Conservation (phyloP, 495 filamentous ascomycete genomes). For the Hypoxylon trugodes region DNA sequence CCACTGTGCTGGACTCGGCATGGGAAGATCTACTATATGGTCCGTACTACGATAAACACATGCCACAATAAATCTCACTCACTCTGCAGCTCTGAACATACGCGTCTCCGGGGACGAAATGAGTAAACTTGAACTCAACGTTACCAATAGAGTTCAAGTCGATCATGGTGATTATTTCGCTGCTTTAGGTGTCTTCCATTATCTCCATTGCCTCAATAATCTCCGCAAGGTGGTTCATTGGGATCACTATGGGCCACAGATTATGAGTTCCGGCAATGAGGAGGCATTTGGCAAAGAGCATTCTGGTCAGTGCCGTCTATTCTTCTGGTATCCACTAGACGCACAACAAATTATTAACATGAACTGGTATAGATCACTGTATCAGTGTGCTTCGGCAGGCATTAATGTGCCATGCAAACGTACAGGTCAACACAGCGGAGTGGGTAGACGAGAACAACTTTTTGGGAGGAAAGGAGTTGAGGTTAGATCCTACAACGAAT, state of each 20-base stretch:
- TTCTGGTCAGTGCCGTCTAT: slow-evolving; percentile 4
- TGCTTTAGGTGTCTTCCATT: slow-evolving; percentile 46
- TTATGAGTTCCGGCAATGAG: not conserved
- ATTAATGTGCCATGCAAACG: slow-evolving; percentile 43
- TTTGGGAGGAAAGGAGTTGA: slow-evolving; percentile 1
- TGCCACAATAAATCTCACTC: slow-evolving; percentile 6
- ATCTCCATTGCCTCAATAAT: slow-evolving; percentile 47
- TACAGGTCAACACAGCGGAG: slow-evolving; percentile 9
- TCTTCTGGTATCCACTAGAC: not conserved
- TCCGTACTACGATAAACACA: not conserved
- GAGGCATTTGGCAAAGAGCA: slow-evolving; percentile 18
- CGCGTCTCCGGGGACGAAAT: slow-evolving; percentile 41
- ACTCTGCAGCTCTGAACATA: slow-evolving; percentile 37
- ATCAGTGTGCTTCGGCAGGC: slow-evolving; percentile 41
- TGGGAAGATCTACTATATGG: slow-evolving; percentile 44
- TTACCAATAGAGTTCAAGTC: slow-evolving; percentile 36
- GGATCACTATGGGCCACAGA: slow-evolving; percentile 32
- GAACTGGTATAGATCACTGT: slow-evolving; percentile 39
- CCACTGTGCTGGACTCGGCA: slow-evolving; percentile 33
- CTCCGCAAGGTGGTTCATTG: slow-evolving; percentile 34
- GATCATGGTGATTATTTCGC: slow-evolving; percentile 44
- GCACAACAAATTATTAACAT: not conserved
- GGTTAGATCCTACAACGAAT: slow-evolving; percentile 1
- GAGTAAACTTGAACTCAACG: slow-evolving; percentile 27
- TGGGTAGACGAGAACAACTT: slow-evolving; percentile 19